Evolutionary conservation across 75 land plant species (phyloP).

Genomic region (Sequoia sempervirens): DNA sequence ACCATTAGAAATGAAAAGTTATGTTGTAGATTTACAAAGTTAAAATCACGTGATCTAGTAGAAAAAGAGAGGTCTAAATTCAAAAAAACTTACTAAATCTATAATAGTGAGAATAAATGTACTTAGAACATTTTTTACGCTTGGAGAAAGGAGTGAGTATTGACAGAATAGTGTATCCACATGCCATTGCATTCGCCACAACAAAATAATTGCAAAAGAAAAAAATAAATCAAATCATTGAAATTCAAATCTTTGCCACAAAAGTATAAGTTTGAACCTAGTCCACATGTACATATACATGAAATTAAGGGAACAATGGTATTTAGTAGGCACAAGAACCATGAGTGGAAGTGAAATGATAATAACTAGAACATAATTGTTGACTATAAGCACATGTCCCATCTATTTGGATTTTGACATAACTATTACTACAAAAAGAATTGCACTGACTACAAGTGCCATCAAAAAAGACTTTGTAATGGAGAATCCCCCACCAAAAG

Average conservation of each 20-base stretch:
- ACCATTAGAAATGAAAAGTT: too few relatives aligned
- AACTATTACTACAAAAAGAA: conserved; percentile 14
- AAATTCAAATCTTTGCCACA: not conserved
- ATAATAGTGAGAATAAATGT: conserved; percentile 16
- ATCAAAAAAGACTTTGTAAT: conserved; percentile 26
- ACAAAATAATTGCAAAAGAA: conserved; percentile 33
- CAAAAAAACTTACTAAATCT: conserved; percentile 6
- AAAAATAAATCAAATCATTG: not conserved
- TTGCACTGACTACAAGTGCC: conserved; percentile 16
- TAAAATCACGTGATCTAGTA: conserved; percentile 6
- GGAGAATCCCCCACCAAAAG: not conserved
- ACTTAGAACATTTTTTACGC: conserved; percentile 9
- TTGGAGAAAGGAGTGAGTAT: not conserved
- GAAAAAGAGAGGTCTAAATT: too few relatives aligned
- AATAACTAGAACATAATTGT: too few relatives aligned
- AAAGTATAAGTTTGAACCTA: not conserved
- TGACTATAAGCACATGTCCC: not conserved
- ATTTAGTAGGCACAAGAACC: conserved; percentile 26
- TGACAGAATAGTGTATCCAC: conserved; percentile 32
- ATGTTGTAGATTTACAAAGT: too few relatives aligned
- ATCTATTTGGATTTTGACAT: conserved; percentile 44
- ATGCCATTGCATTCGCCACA: conserved; percentile 26
- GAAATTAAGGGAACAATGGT: conserved; percentile 44
- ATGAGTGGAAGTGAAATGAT: not conserved
- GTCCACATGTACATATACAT: conserved; percentile 21